Evolutionary conservation across 495 filamentous ascomycete species (phyloP).

Genomic region (Penicillium arizonense): DNA sequence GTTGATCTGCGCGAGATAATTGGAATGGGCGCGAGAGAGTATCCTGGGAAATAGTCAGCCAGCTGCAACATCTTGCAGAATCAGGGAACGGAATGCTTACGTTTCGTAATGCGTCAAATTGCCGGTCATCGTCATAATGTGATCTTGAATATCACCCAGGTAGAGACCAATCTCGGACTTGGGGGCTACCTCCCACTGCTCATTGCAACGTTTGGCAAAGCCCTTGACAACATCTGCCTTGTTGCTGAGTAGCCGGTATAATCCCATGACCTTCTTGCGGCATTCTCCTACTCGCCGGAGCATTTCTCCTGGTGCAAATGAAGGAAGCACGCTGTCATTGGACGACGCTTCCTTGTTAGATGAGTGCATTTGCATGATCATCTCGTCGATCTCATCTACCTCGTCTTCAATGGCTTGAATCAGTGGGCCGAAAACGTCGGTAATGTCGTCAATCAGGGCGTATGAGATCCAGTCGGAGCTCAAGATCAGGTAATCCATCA

Average conservation of each 20-base stretch:
- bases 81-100: constrained; percentile 46
- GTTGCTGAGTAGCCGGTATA: constrained; percentile 90
- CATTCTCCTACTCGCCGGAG: constrained; percentile 87
- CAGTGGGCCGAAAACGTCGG: constrained; percentile 87
- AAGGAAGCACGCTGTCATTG: constrained; percentile 27
- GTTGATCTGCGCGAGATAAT: constrained; percentile 93
- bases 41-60: constrained; percentile 55
- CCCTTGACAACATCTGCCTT: constrained; percentile 99
- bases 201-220: constrained; percentile 97
- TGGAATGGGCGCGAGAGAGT: constrained; percentile 86
- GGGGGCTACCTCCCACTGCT: constrained; percentile 96
- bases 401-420: constrained; percentile 89
- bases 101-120: constrained; percentile 96
- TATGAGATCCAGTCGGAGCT: constrained; percentile 98
- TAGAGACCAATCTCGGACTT: constrained; percentile 94
- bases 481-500: constrained; percentile 90
- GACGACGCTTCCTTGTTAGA: constrained; percentile 37
- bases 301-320: constrained; percentile 74
- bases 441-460: constrained; percentile 96
- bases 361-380: constrained; percentile 74
- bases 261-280: constrained; percentile 92
- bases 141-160: constrained; percentile 96
- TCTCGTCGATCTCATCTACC: constrained; percentile 84
- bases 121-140: constrained; percentile 96
- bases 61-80: background rate